Base-by-base conservation (phyloP, 306 rosid species). In the Carpinus fangiana region DNA sequence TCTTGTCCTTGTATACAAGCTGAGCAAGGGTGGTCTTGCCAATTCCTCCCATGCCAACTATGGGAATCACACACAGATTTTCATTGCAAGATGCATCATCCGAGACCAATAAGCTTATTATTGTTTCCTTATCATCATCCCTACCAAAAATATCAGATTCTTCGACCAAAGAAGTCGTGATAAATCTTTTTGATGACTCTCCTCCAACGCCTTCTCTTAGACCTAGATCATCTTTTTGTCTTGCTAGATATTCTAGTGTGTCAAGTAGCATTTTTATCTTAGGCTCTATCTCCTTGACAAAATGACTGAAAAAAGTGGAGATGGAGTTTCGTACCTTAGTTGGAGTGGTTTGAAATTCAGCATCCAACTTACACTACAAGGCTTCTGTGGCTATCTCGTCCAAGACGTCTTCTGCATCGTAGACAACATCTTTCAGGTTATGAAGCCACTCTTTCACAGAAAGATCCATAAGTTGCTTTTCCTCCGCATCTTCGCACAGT, bases 401-500 rank as follows among this genome's bases (percentile, higher is more conserved):
- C 38, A 78, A 20, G 20, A 70, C 34, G 50, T 78, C 62, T 3
- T 78, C 76, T 0, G 60, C 81, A 43, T 21, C 12, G 4, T 28
- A 7, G 11, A 26, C 31, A 0, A 7, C n/a, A 2, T 70, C 52
- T 14, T 59, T 55, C 23, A 57, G 56, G 3, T 18, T 31, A 7
- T 45, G 48, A 0, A 78, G 28, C 71, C 70, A 78, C 3, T 3
- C 14, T 54, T 28, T 28, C 21, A 59, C 70, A 3, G 0, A 1
- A 0, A 7, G 45, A 28, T 70, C 2, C 10, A 1, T 43, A 2
- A 78, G 2, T 7, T 70, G 72, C 69, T 43, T 78, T 3, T 56
- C 72, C 11, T 70, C 81, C 0, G 81, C 76, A 2, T 70, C 81
- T 7, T 47, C 55, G 1, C 57, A 43, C 28, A 78, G 20, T 17